These are phyloP conservation scores for Linaria vulgaris DNA, from an alignment of 257 asterid genomes.

Conservation along the genomic window DNA sequence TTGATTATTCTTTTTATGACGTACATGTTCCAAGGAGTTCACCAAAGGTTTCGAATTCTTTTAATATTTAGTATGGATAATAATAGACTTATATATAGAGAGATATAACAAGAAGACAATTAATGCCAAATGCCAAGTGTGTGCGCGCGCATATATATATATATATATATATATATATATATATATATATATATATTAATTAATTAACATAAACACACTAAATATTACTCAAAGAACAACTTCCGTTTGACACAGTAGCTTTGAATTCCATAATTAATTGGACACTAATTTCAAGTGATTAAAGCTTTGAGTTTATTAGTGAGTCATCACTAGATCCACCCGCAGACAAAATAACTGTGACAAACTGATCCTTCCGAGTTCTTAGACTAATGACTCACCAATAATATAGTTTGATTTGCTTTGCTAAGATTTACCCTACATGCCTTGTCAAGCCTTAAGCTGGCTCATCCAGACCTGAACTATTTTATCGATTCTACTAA, in stretches of 20 bases:
- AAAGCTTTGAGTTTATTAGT: conserved; percentile 15
- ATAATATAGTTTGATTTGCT: neutral
- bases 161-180: too few species aligned
- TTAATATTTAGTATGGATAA: too few species aligned
- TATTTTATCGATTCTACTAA: neutral
- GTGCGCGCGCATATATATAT: too few species aligned
- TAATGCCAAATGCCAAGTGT: too few species aligned
- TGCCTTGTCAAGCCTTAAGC: neutral
- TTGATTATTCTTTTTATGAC: too few species aligned
- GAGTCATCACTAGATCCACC: conserved; percentile 14
- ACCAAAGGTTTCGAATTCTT: neutral
- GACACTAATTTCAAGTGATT: conserved; percentile 23
- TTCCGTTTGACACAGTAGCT: neutral
- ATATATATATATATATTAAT: too few species aligned
- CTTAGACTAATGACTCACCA: conserved; percentile 19
- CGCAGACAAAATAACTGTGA: conserved; percentile 10
- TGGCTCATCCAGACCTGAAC: conserved; percentile 5
- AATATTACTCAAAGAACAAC: too few species aligned
- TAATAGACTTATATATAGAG: too few species aligned
- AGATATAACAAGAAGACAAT: too few species aligned
- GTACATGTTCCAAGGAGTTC: neutral
- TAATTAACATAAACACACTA: too few species aligned
- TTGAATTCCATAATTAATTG: conserved; percentile 37
- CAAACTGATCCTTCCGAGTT: conserved; percentile 14
- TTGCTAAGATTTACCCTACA: too few species aligned